Base-by-base conservation (phyloP, 257 asterid genomes). In the Agastache rugosa region DNA sequence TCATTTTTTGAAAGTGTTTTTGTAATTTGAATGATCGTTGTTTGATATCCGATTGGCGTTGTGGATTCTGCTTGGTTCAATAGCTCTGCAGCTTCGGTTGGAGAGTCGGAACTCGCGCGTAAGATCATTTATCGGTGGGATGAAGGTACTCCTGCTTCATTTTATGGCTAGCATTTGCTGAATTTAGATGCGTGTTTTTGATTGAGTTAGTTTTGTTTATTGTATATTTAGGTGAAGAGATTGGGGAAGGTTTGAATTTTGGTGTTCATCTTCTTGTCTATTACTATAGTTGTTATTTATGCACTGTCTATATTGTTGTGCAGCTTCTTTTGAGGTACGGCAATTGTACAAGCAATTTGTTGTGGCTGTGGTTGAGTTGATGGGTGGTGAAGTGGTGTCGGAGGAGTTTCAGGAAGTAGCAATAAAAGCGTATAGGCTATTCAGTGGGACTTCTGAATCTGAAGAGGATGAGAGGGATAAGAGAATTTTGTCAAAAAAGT, bases 381-480 rank as follows among this genome's bases (percentile, higher is more conserved):
- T 88, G 87, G 97, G 91, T 16, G 91, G 88, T 19, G 97, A 92
- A 69, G 87, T 89, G 76, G 89, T 84, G 79, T 85, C 96, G 1
- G 97, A 88, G 88, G 99, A 94, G 87, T 94, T 94, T 77, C 87
- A 81, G 58, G 96, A 94, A 85, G 90, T 92, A 85, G 97, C 96
- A 15, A 74, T 92, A 77, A 80, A 79, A 77, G 86, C 81, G 39
- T 90, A 90, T 78, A 78, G 80, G 86, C 80, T 89, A 61, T 88
- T 90, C 74, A 35, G 79, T 78, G 75, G 51, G 45, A 74, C 86
- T 55, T 31, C 77, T 67, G 85, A 66, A 78, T 75, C 83, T 29
- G 90, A 82, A 37, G 90, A 88, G 20, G 89, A 78, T 37, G 93
- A 68, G 72, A 75, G 82, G 45, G 77, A 75, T 55, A 83, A 78